Evolutionary conservation across 495 filamentous ascomycete genomes (phyloP), one percentile per base, ranked within the genome.

Genomic region (Schizothecium vesticola): DNA sequence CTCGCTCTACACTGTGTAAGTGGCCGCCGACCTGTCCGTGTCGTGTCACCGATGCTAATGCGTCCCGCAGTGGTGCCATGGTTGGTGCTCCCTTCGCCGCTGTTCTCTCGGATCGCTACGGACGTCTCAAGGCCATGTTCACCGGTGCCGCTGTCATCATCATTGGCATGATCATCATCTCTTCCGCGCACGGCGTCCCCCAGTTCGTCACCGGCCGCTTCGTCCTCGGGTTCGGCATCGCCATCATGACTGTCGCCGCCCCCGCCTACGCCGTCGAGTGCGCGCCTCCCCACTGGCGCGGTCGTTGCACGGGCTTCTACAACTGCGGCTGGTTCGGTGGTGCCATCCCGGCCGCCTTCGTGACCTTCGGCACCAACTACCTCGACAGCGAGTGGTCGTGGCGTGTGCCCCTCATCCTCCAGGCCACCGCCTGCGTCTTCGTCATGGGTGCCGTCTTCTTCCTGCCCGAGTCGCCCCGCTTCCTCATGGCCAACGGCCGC

Each of bases 401-500:
- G 82, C 75, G 80, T 25, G 74, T 84, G 23, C 83, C 83, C 8
- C 64, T 83, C n/a, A 81, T 82, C 22, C 67, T 82, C 10, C 83
- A 85, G 75, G 72, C 77, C 13, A 71, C 79, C 31, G 74, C 80
- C 23, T 82, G 82, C 71, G 23, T 80, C 26, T 72, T 89, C 51
- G 78, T 89, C 65, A 79, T 85, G 71, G 65, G 70, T 19, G 78
- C 78, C 31, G 76, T 90, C 67, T 79, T 87, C 72, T 86, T 90
- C 71, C 83, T 90, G 24, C 87, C 87, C 16, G 88, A 90, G 69
- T 86, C 84, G 13, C 88, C 88, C 29, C 84, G 88, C 61, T 90
- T 82, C 83, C 80, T 89, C 28, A 80, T 89, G 60, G 83, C 84
- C 66, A 83, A 86, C 68, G 81, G 82, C 26, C 81, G 80, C 60